These are phyloP conservation scores for Staphylotrichum longicolle DNA, from an alignment of 495 filamentous ascomycete genomes.

Conservation along the genomic window DNA sequence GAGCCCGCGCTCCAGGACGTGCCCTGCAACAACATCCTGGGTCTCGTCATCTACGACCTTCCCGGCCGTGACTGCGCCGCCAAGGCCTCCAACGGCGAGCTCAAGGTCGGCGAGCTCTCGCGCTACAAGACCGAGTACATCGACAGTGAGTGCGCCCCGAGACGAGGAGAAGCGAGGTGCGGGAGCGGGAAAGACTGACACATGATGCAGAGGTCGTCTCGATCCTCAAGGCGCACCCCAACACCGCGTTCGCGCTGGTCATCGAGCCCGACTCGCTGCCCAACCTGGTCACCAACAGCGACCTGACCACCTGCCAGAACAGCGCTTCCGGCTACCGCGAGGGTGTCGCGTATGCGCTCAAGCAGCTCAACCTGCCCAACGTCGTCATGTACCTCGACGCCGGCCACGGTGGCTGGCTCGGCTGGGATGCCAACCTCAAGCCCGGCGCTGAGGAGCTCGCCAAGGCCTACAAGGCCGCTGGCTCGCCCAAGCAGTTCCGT, in stretches of 20 bases:
- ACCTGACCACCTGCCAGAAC: constrained; percentile 60
- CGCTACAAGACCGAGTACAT: constrained; percentile 70
- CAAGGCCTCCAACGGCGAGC: constrained; percentile 74
- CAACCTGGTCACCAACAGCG: constrained; percentile 76
- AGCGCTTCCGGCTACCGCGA: constrained; percentile 64
- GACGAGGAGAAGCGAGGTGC: neutral
- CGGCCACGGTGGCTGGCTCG: constrained; percentile 79
- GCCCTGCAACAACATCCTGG: constrained; percentile 54
- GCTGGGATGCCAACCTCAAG: constrained; percentile 74
- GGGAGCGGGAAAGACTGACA: constrained; percentile 26
- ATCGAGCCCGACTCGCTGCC: constrained; percentile 77
- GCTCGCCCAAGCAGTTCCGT: constrained; percentile 62
- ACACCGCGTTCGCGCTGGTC: constrained; percentile 54
- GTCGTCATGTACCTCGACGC: constrained; percentile 83
- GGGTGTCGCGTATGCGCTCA: constrained; percentile 69
- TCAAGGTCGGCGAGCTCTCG: constrained; percentile 58
- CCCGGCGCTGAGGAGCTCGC: constrained; percentile 69
- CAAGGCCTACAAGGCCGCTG: constrained; percentile 63
- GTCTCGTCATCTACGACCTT: constrained; percentile 73
- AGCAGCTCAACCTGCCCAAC: constrained; percentile 69
- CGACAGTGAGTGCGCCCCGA: constrained; percentile 49
- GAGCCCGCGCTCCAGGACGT: constrained; percentile 56
- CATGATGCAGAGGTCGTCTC: constrained; percentile 52
- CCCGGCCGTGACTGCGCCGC: constrained; percentile 78
- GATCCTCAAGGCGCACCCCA: constrained; percentile 53